Conservation (phyloP, 2,329 filamentous ascomycete genomes). For the Neospermospora avenae region DNA sequence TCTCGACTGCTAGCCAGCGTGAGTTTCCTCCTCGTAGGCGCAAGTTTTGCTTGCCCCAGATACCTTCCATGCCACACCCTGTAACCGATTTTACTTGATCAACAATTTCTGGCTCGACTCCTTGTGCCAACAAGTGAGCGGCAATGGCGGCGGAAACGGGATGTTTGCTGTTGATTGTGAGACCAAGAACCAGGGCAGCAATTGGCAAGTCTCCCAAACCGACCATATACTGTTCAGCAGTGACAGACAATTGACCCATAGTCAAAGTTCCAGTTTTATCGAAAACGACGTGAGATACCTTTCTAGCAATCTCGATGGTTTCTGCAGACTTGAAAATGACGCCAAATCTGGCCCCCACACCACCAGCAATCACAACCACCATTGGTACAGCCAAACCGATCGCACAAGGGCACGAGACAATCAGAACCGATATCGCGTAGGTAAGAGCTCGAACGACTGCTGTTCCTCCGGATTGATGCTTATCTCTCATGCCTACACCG, state of each 20-base stretch:
- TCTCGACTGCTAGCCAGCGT: conserved; percentile 43
- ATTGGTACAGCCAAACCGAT: conserved; percentile 70
- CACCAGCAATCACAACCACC: conserved; percentile 69
- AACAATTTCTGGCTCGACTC: conserved; percentile 25
- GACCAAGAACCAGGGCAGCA: conserved; percentile 28
- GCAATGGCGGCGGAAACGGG: conserved; percentile 35
- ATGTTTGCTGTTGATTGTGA: conserved; percentile 33
- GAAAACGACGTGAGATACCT: conserved; percentile 65
- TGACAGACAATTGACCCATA: conserved; percentile 53
- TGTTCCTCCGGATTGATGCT: conserved; percentile 41
- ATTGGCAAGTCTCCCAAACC: neutral
- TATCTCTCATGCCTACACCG: conserved; percentile 48
- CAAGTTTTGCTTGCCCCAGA: conserved; percentile 18
- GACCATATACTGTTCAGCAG: conserved; percentile 37
- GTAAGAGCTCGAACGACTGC: conserved; percentile 61
- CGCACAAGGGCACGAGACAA: conserved; percentile 78
- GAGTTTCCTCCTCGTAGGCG: conserved; percentile 48
- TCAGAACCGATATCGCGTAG: conserved; percentile 64
- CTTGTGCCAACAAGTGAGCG: conserved; percentile 32
- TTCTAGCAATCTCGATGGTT: conserved; percentile 59
- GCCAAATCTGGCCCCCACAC: conserved; percentile 60
- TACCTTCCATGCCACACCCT: conserved; percentile 43
- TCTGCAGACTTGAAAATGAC: conserved; percentile 68
- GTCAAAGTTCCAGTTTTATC: conserved; percentile 82
- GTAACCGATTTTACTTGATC: conserved; percentile 37